These are phyloP conservation scores for Zygotorulaspora danielsina DNA, from an alignment of 805 yeast species.

Conservation along the genomic window DNA sequence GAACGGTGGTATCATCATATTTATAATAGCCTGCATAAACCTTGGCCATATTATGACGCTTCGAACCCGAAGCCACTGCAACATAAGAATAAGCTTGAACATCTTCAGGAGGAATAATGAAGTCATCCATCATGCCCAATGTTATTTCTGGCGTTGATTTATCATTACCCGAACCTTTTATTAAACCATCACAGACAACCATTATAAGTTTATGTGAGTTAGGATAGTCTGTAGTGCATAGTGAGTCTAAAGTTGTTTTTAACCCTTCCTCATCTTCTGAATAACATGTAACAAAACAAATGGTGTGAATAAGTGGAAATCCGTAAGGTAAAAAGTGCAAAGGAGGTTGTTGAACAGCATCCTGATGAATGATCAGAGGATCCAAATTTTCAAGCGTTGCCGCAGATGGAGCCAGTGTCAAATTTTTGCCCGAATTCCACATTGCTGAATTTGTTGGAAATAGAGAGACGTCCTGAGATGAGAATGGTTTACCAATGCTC, in stretches of 20 bases:
- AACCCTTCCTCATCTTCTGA: conserved; percentile 87
- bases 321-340: conserved; percentile 81
- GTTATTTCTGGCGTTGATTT: conserved; percentile 85
- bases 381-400: conserved; percentile 45
- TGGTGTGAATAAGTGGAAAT: conserved; percentile 69
- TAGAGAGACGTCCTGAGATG: conserved; percentile 10
- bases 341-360: conserved; percentile 89
- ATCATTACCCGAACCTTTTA: conserved; percentile 92
- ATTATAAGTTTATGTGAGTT: conserved; percentile 86
- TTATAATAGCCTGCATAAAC: conserved; percentile 92
- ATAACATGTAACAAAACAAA: conserved; percentile 85
- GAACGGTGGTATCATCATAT: conserved; percentile 71
- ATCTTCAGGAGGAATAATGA: conserved; percentile 64
- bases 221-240: conserved; percentile 94
- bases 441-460: conserved; percentile 17
- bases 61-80: conserved; percentile 90
- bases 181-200: conserved; percentile 87
- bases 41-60: conserved; percentile 97
- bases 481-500: conserved; percentile 5
- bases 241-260: conserved; percentile 83
- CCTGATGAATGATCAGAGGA: conserved; percentile 61
- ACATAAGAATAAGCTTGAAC: conserved; percentile 84
- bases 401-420: conserved; percentile 11
- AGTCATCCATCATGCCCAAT: conserved; percentile 78
- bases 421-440: conserved; percentile 10